Evolutionary conservation across 495 filamentous ascomycete species (phyloP).

Genomic region (Penicillium steckii): DNA sequence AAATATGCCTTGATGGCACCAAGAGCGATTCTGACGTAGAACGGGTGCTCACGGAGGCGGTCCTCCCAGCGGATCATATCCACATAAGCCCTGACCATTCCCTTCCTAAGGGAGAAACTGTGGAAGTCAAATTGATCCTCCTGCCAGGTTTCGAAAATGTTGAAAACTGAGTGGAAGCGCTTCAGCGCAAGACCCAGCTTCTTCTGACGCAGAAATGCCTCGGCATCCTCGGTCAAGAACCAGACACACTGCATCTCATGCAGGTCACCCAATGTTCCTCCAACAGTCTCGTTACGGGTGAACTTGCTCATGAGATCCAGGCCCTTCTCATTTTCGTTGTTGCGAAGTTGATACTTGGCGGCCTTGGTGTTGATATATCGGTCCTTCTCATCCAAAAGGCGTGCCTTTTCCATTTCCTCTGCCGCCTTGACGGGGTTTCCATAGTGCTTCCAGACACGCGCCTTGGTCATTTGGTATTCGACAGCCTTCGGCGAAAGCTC

Average conservation of each 20-base stretch:
- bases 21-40: slow-evolving; percentile 84
- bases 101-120: slow-evolving; percentile 91
- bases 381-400: slow-evolving; percentile 80
- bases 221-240: slow-evolving; percentile 94
- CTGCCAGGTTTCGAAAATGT: slow-evolving; percentile 95
- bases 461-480: slow-evolving; percentile 93
- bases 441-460: slow-evolving; percentile 90
- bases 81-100: slow-evolving; percentile 90
- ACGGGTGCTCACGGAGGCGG: slow-evolving; percentile 82
- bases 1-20: slow-evolving; percentile 80
- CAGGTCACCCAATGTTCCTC: slow-evolving; percentile 85
- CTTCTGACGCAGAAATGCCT: slow-evolving; percentile 80
- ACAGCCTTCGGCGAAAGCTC: slow-evolving; percentile 73
- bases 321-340: slow-evolving; percentile 82
- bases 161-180: slow-evolving; percentile 78
- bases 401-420: slow-evolving; percentile 84
- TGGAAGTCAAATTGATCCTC: slow-evolving; percentile 99
- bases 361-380: slow-evolving; percentile 98
- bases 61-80: slow-evolving; percentile 98
- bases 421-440: slow-evolving; percentile 79
- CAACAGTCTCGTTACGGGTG: slow-evolving; percentile 84
- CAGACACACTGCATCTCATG: slow-evolving; percentile 99
- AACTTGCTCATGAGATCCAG: slow-evolving; percentile 91
- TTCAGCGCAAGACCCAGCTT: slow-evolving; percentile 87
- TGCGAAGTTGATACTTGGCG: slow-evolving; percentile 94